These are phyloP conservation scores for Verticillium nonalfalfae DNA, from an alignment of 2,329 filamentous ascomycete species.

Conservation along the genomic window DNA sequence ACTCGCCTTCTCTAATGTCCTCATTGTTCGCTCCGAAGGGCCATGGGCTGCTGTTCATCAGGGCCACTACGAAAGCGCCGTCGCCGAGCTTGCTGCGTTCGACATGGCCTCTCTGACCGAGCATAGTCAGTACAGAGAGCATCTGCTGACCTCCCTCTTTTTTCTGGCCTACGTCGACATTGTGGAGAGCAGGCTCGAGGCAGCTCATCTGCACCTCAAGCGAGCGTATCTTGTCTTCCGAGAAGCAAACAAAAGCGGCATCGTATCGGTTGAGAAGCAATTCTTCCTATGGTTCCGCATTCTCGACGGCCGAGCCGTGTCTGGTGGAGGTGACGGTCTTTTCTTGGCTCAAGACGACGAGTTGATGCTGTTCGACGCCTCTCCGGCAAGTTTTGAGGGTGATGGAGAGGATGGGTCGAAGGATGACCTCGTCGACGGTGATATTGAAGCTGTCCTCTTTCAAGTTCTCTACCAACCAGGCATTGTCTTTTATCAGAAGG, in stretches of 20 bases:
- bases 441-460: conserved; percentile 45
- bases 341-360: conserved; percentile 42
- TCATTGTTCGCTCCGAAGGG: conserved; percentile 27
- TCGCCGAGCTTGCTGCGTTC: conserved; percentile 21
- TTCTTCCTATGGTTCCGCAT: conserved; percentile 48
- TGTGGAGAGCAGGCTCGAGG: conserved; percentile 30
- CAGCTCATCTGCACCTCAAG: conserved; percentile 41
- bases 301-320: conserved; percentile 47
- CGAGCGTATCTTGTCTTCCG: conserved; percentile 30
- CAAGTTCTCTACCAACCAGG: conserved; percentile 49
- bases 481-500: conserved; percentile 50
- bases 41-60: conserved; percentile 23
- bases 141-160: conserved; percentile 42
- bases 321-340: conserved; percentile 47
- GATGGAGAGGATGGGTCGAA: conserved; percentile 14
- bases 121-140: conserved; percentile 25
- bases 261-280: conserved; percentile 30
- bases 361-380: conserved; percentile 31
- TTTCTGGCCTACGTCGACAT: conserved; percentile 47
- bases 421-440: conserved; percentile 18
- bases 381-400: conserved; percentile 28
- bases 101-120: conserved; percentile 14
- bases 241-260: not conserved
- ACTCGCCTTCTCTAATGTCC: conserved; percentile 42
- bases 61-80: conserved; percentile 27